A percentile compares a stretch with the other conserved stretches of the same genome.
phyloP scores from a whole-genome alignment of 2,329 filamentous ascomycete genomes.

The Botryotinia globosa region DNA sequence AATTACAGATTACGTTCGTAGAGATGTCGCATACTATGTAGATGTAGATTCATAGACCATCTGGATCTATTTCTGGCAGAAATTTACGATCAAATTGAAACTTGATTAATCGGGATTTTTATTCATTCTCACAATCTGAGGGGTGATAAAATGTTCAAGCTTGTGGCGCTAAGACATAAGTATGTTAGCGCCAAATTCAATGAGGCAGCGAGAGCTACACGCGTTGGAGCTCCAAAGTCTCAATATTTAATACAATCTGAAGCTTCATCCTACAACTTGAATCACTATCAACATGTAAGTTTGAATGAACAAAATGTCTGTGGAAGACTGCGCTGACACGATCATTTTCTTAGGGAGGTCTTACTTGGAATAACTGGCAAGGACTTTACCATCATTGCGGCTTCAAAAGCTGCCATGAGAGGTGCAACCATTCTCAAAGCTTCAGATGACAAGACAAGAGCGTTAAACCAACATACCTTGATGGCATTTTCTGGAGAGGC shows the following conservation, averaged over 20 bases:
- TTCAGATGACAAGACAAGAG: conserved; percentile 91
- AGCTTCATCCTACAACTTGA: conserved; percentile 29
- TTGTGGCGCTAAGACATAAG: conserved; percentile 11
- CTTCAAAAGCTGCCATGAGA: conserved; percentile 97
- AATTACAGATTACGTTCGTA: no score
- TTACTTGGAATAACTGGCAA: conserved; percentile 97
- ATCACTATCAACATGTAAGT: conserved; percentile 34
- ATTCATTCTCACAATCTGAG: neutral
- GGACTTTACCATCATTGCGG: conserved; percentile 97
- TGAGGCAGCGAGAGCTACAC: conserved; percentile 37
- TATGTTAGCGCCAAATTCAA: conserved; percentile 20
- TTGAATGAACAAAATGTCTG: neutral
- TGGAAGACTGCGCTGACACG: conserved; percentile 18
- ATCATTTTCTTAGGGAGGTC: conserved; percentile 70
- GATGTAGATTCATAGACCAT: neutral
- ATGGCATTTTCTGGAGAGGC: conserved; percentile 96
- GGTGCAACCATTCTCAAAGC: conserved; percentile 94
- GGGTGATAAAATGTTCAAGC: conserved; percentile 6
- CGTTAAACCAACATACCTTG: conserved; percentile 88
- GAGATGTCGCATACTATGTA: neutral
- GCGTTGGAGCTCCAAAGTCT: conserved; percentile 30
- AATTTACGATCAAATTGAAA: neutral
- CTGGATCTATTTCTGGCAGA: neutral
- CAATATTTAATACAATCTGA: conserved; percentile 28
- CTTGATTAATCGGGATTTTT: neutral